Base-by-base conservation (phyloP, 441 rosid genomes). In the Adansonia grandidieri region DNA sequence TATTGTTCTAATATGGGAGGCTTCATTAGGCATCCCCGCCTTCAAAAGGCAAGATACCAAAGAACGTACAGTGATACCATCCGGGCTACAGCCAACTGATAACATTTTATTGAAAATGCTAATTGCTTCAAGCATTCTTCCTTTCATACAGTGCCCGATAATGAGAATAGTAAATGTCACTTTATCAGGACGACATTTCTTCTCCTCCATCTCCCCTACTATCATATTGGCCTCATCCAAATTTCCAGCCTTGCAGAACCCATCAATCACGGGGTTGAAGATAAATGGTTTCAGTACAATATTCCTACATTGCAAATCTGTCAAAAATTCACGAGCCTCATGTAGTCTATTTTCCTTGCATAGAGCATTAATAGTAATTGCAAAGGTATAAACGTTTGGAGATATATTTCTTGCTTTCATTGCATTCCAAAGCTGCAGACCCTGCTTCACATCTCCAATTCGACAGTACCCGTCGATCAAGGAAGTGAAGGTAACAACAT, bases 201-300 rank as follows among this genome's bases (percentile, higher is more conserved):
- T 91, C 84, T 85, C 88, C 83, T 89, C 91, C 97, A 95, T 88
- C 83, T 93, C 94, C 13, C 62, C 82, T 69, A 92, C 83, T 78
- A 93, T 86, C 15, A 44, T 77, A 85, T 88, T 93, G 54, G 95
- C 99, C 87, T 93, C 94, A 50, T 89, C 91, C 77, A 93, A 83
- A 78, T 93, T 93, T 20, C 98, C 99, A 48, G 96, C 91, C 84
- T 95, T 95, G 88, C 96, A 95, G 80, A 89, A 88, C 72, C 96
- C 97, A 84, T 95, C 98, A 83, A 95, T 88, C 80, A 93, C 93
- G 69, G 98, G 98, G 84, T 93, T 95, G 86, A 87, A 95, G 58
- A 93, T 79, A 88, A 95, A 95, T 14, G 98, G 87, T 73, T 88
- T 88, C 1, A 91, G 84, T 66, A 84, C 63, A 37, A 89, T 56